Base-by-base conservation (phyloP, 2,329 filamentous ascomycete species). In the Botrytis elliptica region DNA sequence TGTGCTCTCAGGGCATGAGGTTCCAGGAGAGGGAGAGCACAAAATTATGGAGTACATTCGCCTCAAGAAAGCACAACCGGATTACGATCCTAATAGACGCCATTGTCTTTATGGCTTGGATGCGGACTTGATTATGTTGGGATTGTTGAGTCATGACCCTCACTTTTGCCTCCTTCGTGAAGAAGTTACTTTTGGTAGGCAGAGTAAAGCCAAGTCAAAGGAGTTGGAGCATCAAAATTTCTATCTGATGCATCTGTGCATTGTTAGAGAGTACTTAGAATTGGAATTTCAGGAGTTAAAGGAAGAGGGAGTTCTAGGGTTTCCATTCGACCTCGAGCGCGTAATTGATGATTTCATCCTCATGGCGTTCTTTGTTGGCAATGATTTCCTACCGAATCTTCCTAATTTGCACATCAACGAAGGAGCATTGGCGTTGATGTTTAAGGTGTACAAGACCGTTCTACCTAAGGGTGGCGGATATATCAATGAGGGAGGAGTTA, bases 31-130 rank as follows among this genome's bases (percentile, higher is more conserved):
- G 84, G 96, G 96, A 79, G 96, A 99, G 84, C 96, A 99, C 86
- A 99, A 99, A 85, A 97, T 99, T 84, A 99, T 99, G 96, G 97
- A 99, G 84, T 99, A 99, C 83, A 99, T 99, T 83, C 93, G 96
- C 78, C 93, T 97, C 83, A 93, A 96, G 76, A 98, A 98, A 86
- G 94, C 95, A 67, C 96, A 99, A 83, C 93, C 93, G 3, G 90
- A 91, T 76, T 99, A 99, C 83, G 91, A 97, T 82, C 89, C 93
- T 68, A 98, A 99, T 80, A 90, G 97, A 75, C 93, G 96, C 74
- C 96, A 99, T 84, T 99, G 97, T 83, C 87, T 99, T 76, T 99
- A 99, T 84, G 97, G 97, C 38, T 88, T 99, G 68, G 96, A 99
- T 84, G 96, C 96, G 63, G 96, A 99, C 85, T 85, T 99, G 77